A percentile compares a stretch with the other conserved stretches of the same genome.
phyloP scores from a whole-genome alignment of 352 stramenopile species.

The Pythium aristosporum region DNA sequence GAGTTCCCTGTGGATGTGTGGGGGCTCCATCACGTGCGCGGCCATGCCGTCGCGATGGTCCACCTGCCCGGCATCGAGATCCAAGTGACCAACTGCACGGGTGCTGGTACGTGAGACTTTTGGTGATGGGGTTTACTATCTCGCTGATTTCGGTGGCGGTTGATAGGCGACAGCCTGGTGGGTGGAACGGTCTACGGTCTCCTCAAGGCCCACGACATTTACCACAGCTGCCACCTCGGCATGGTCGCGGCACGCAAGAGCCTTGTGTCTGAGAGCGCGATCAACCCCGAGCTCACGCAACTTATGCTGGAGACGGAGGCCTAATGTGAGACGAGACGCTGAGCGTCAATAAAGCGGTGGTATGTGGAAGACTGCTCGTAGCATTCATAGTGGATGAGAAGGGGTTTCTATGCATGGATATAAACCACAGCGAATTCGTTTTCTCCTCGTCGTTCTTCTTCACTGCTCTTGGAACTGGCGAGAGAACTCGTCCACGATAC shows the following conservation, averaged over 20 bases:
- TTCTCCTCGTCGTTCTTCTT: no score
- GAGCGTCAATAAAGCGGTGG: no score
- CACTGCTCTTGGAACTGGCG: constrained; percentile 74
- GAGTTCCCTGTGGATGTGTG: constrained; percentile 53
- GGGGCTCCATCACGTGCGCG: constrained; percentile 50
- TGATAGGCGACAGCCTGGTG: constrained; percentile 63
- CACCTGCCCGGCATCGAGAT: constrained; percentile 63
- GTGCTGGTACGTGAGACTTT: constrained; percentile 28
- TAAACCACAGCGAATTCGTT: background rate
- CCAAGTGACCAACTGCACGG: constrained; percentile 67
- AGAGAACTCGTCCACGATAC: constrained; percentile 55
- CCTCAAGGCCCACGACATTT: constrained; percentile 55
- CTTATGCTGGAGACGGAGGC: constrained; percentile 35
- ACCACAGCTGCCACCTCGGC: constrained; percentile 66
- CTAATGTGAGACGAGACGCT: background rate
- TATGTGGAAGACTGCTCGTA: no score
- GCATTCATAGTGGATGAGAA: no score
- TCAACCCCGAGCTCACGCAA: constrained; percentile 50
- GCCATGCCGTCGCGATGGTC: constrained; percentile 49
- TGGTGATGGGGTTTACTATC: background rate
- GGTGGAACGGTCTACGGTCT: constrained; percentile 78
- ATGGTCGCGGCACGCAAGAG: constrained; percentile 76
- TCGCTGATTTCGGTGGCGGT: no score
- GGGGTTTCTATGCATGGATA: no score
- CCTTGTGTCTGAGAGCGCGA: constrained; percentile 60